phyloP scores from a whole-genome alignment of 148 eudicot species.

The Camellia japonica region DNA sequence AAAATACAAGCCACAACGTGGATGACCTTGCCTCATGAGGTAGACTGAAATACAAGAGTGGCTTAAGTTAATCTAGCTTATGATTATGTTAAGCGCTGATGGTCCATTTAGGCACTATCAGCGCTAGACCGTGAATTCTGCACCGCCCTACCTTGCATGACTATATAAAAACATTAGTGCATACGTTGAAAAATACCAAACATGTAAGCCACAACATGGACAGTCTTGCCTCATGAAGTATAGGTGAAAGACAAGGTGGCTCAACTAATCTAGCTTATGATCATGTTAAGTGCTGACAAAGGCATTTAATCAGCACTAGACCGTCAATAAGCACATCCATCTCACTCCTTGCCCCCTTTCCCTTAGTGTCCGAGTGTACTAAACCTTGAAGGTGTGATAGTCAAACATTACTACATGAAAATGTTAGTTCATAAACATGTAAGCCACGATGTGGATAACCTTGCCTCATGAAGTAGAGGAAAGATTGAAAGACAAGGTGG shows the following conservation, averaged over 20 bases:
- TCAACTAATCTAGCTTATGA: slow-evolving; percentile 1
- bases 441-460: slow-evolving; percentile 18
- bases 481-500: slow-evolving; percentile 21
- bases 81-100: slow-evolving; percentile 20
- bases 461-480: not conserved
- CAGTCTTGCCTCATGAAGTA: not conserved
- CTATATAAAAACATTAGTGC: not conserved
- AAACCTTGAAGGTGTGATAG: not conserved
- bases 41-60: slow-evolving; percentile 15
- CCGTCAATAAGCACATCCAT: not conserved
- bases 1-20: slow-evolving; percentile 11
- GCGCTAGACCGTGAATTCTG: slow-evolving; percentile 22
- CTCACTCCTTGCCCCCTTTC: not conserved
- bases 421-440: not conserved
- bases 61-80: slow-evolving; percentile 15
- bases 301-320: slow-evolving; percentile 6
- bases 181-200: too few relatives aligned
- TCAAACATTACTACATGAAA: not conserved
- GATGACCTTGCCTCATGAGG: slow-evolving; percentile 12
- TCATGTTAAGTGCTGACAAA: not conserved
- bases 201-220: not conserved
- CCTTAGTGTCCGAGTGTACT: not conserved
- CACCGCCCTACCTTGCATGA: not conserved
- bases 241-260: not conserved
- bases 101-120: not conserved